Percentiles rank a stretch among this genome's conserved stretches.
phyloP scores from a whole-genome alignment of 148 eudicot genomes.

The Cornus florida region DNA sequence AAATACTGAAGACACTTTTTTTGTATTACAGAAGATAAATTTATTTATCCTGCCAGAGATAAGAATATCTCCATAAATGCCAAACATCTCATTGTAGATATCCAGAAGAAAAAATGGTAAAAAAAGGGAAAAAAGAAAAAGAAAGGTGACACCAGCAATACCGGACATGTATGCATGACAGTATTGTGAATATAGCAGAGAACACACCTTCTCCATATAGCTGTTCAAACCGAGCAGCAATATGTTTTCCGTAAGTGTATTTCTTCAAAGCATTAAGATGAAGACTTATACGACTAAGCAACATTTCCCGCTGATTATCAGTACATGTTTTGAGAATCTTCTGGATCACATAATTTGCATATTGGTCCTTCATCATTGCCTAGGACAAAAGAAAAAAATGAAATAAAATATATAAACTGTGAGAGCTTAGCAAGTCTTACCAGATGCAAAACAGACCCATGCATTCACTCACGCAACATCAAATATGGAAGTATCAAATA shows the following conservation, averaged over 20 bases:
- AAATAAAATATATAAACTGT: background rate
- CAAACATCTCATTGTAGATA: background rate
- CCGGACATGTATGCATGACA: background rate
- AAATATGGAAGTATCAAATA: too few relatives aligned
- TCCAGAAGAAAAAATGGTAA: background rate
- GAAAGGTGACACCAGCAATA: background rate
- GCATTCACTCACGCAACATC: too few relatives aligned
- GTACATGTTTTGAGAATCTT: slow-evolving; percentile 60
- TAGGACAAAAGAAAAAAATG: slow-evolving; percentile 14
- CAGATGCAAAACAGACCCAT: too few relatives aligned
- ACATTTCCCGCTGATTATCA: slow-evolving; percentile 47
- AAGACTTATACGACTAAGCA: slow-evolving; percentile 46
- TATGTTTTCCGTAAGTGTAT: slow-evolving; percentile 76
- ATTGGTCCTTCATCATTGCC: slow-evolving; percentile 81
- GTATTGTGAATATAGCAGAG: background rate
- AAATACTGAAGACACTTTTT: background rate
- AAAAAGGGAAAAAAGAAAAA: background rate
- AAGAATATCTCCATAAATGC: background rate
- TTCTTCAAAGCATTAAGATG: slow-evolving; percentile 70
- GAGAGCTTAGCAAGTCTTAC: background rate
- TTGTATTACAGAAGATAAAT: too few relatives aligned
- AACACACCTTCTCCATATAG: slow-evolving; percentile 51
- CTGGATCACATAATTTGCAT: slow-evolving; percentile 74
- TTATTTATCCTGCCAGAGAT: background rate
- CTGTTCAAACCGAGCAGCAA: slow-evolving; percentile 66